Percentiles rank a stretch among this genome's conserved stretches.
These are phyloP conservation scores for Nakataea oryzae DNA, from an alignment of 2,329 filamentous ascomycete genomes.

Conservation along the genomic window DNA sequence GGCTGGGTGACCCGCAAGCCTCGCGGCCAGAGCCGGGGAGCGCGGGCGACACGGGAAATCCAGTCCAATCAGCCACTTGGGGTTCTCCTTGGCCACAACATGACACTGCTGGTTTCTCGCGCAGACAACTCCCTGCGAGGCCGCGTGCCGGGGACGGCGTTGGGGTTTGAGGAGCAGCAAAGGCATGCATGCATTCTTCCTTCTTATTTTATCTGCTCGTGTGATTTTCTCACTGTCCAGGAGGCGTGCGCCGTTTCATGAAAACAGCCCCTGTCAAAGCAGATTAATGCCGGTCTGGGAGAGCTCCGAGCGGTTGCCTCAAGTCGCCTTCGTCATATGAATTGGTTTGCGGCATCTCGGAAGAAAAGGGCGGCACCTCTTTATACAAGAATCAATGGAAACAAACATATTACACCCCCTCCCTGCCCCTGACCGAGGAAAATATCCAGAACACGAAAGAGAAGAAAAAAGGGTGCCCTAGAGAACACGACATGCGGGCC, in stretches of 20 bases:
- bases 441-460: background rate
- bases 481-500: background rate
- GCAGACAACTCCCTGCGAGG: background rate
- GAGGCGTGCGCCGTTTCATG: background rate
- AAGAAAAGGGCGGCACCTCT: background rate
- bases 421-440: too few relatives aligned
- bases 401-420: too few relatives aligned
- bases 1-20: background rate
- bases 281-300: background rate
- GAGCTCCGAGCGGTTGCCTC: background rate
- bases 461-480: background rate
- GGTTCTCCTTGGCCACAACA: background rate
- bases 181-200: background rate
- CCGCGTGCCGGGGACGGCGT: too few relatives aligned
- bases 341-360: background rate
- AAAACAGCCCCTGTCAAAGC: background rate
- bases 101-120: background rate
- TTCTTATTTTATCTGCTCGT: background rate
- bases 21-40: background rate
- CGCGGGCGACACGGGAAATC: background rate
- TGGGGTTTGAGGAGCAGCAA: background rate
- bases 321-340: background rate
- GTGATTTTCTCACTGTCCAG: background rate
- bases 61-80: too few relatives aligned
- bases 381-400: background rate